These are phyloP conservation scores for Dendrobium huoshanense DNA, from an alignment of 106 monocot genomes.

Conservation along the genomic window DNA sequence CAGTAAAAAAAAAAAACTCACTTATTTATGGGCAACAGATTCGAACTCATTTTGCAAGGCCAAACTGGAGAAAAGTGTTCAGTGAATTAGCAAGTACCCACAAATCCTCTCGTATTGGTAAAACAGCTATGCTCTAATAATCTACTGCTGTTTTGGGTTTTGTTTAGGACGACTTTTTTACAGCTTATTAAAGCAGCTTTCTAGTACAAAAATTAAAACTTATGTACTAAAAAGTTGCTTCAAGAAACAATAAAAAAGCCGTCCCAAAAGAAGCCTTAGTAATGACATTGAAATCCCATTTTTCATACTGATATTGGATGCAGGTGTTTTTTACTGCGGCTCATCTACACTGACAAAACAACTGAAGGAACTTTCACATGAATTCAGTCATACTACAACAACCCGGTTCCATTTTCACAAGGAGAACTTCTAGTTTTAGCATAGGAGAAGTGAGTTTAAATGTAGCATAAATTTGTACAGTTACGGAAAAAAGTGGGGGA, in stretches of 20 bases:
- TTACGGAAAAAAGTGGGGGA: not conserved
- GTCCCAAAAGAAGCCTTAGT: not conserved
- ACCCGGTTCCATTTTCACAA: constrained; percentile 97
- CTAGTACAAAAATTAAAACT: no score
- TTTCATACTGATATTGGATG: constrained; percentile 3
- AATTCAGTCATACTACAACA: constrained; percentile 80
- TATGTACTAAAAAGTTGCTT: no score
- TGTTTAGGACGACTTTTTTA: no score
- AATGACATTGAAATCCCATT: not conserved
- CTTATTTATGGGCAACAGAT: constrained; percentile 34
- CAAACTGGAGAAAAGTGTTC: constrained; percentile 63
- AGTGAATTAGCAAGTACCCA: constrained; percentile 32
- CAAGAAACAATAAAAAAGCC: no score
- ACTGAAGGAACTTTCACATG: constrained; percentile 65
- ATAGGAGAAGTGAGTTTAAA: constrained; percentile 1
- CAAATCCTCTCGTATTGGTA: constrained; percentile 49
- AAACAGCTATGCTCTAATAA: not conserved
- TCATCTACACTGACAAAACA: constrained; percentile 71
- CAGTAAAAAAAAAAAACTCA: not conserved
- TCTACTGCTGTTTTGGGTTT: not conserved
- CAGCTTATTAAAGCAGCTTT: no score
- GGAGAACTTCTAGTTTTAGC: constrained; percentile 70
- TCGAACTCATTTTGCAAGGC: constrained; percentile 56
- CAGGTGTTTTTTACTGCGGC: constrained; percentile 96
- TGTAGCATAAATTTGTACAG: constrained; percentile 16